Conservation (phyloP, 2,329 filamentous ascomycete species). For the Didymella exigua region DNA sequence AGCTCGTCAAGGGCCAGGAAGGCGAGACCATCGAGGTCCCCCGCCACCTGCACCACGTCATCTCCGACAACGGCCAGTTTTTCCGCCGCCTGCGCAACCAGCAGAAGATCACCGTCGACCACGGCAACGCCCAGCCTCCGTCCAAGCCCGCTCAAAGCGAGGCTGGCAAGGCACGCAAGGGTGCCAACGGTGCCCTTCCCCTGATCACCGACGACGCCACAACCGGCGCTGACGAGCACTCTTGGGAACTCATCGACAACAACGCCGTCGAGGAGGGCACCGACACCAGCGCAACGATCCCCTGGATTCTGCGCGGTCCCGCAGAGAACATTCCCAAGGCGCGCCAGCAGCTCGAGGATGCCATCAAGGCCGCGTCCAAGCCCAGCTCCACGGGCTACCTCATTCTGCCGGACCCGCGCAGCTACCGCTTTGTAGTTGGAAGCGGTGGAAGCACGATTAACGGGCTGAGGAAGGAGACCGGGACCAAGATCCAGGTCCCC, state of each 20-base stretch:
- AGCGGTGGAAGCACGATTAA: slow-evolving; percentile 91
- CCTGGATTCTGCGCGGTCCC: slow-evolving; percentile 85
- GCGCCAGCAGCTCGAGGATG: slow-evolving; percentile 72
- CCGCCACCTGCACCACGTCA: slow-evolving; percentile 77
- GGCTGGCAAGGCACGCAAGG: slow-evolving; percentile 53
- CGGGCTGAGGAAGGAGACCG: slow-evolving; percentile 86
- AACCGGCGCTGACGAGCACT: slow-evolving; percentile 67
- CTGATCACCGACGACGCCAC: slow-evolving; percentile 83
- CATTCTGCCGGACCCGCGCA: slow-evolving; percentile 84
- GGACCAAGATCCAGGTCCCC: slow-evolving; percentile 92
- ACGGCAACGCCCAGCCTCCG: slow-evolving; percentile 79
- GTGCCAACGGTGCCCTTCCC: slow-evolving; percentile 72
- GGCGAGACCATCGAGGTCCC: slow-evolving; percentile 88
- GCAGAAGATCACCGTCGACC: slow-evolving; percentile 87
- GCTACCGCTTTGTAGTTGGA: slow-evolving; percentile 88
- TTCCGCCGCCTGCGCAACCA: slow-evolving; percentile 90
- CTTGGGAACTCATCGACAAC: slow-evolving; percentile 81
- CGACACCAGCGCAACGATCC: slow-evolving; percentile 64
- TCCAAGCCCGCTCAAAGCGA: slow-evolving; percentile 65
- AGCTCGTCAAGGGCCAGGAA: slow-evolving; percentile 81
- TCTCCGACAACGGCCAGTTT: slow-evolving; percentile 89
- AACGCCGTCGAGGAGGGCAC: slow-evolving; percentile 60
- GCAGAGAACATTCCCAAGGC: slow-evolving; percentile 82
- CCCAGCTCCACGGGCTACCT: slow-evolving; percentile 82
- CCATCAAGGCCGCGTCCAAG: slow-evolving; percentile 73